Evolutionary conservation across 768 basidiomycete species (phyloP), one percentile per base, ranked within the genome.

Genomic region (Termitomyces eurrhizus): DNA sequence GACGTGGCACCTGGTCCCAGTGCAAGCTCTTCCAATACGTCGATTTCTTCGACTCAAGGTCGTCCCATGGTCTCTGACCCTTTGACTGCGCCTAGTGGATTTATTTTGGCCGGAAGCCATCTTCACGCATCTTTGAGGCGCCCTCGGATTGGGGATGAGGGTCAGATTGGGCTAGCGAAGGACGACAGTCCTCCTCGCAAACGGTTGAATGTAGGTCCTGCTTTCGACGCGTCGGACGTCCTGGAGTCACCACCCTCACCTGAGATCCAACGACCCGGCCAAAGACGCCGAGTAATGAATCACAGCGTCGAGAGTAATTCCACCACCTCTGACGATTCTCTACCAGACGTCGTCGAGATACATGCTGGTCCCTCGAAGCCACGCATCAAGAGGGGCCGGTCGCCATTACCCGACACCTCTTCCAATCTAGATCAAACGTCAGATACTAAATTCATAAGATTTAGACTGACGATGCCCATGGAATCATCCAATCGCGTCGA

Each of bases 181-280:
- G 83, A 86, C 24, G 83, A 83, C 16, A 88, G 84, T 14, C 88
- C 85, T 42, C 89, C 90, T 53, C 84, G 86, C 60, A 92, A 92
- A 75, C 84, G 84, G 65, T 67, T 84, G 44, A 86, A 90, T 69
- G 78, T 77, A 61, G 86, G 86, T 33, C 71, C 73, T 53, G 72
- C 75, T 29, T 60, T 73, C 46, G 74, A 77, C 68, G 60, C 74
- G 57, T 71, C 71, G 53, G 75, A 77, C 65, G 69, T 68, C 59
- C 74, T 71, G 69, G 77, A 75, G 66, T 80, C 75, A 51, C 83
- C 85, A 46, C 78, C 74, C 41, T 88, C 90, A 18, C 89, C 89
- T 14, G 83, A 81, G 41, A 77, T 88, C 42, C 79, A 80, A 58
- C 79, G 80, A 53, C 72, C 78, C 21, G 83, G 79, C 21, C 81